These are phyloP conservation scores for Retiboletus flavoniger DNA, from an alignment of 1,284 basidiomycete species.

Conservation along the genomic window DNA sequence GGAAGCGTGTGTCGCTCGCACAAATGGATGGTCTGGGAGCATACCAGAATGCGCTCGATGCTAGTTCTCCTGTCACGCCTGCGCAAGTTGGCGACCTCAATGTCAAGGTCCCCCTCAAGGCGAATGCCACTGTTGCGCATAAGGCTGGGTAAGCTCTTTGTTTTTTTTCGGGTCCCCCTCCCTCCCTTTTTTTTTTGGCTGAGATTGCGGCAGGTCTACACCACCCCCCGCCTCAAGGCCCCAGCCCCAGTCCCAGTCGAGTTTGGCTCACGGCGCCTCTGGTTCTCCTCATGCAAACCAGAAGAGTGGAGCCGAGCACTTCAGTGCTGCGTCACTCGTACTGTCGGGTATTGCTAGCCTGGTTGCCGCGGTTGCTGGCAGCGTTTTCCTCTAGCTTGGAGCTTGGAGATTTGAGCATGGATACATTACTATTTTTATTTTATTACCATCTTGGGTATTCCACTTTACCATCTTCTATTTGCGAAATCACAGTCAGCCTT, in stretches of 20 bases:
- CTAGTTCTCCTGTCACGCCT: conserved; percentile 22
- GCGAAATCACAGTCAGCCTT: conserved; percentile 4
- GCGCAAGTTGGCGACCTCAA: conserved; percentile 23
- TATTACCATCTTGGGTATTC: conserved; percentile 2
- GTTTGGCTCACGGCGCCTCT: conserved; percentile 16
- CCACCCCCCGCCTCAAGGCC: not conserved
- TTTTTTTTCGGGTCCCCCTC: not conserved
- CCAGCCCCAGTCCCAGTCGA: conserved; percentile 3
- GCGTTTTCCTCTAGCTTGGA: conserved; percentile 23
- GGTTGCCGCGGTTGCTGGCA: conserved; percentile 25
- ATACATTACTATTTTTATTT: conserved; percentile 13
- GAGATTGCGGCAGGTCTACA: conserved; percentile 8
- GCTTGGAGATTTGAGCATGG: conserved; percentile 1
- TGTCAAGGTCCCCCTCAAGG: conserved; percentile 19
- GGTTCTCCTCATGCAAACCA: conserved; percentile 33
- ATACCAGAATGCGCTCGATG: conserved; percentile 55
- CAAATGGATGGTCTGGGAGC: conserved; percentile 44
- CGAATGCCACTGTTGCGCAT: conserved; percentile 4
- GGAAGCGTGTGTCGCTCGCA: conserved; percentile 61
- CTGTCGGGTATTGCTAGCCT: conserved; percentile 26
- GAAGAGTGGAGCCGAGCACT: conserved; percentile 35
- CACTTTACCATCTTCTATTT: conserved; percentile 5
- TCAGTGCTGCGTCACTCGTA: conserved; percentile 22
- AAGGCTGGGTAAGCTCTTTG: conserved; percentile 8
- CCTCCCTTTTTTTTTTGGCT: not conserved